Percentiles rank a stretch among this genome's conserved stretches.
Evolutionary conservation across 306 rosid genomes (phyloP).

Genomic region (Abrus precatorius): DNA sequence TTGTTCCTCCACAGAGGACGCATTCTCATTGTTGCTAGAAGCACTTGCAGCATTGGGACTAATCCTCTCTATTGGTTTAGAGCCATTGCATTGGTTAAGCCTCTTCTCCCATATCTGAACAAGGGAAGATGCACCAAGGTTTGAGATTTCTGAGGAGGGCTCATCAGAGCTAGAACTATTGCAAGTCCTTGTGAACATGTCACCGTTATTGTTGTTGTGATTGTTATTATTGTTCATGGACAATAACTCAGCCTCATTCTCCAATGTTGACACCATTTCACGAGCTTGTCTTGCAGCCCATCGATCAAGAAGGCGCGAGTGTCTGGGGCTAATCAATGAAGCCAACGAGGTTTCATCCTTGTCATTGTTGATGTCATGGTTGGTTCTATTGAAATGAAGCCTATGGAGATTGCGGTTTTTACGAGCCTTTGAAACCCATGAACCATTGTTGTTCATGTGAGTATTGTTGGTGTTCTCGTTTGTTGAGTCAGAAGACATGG

Average conservation of each 20-base stretch:
- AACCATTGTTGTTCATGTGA: slow-evolving; percentile 10
- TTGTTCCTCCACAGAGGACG: slow-evolving; percentile 43
- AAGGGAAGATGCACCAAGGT: slow-evolving; percentile 79
- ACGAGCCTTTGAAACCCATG: slow-evolving; percentile 42
- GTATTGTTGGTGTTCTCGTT: not conserved
- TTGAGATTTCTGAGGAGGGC: slow-evolving; percentile 39
- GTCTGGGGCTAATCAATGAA: slow-evolving; percentile 37
- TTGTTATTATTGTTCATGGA: not conserved
- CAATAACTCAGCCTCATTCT: slow-evolving; percentile 52
- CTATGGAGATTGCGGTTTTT: slow-evolving; percentile 9
- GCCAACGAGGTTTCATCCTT: not conserved
- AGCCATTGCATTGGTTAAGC: slow-evolving; percentile 54
- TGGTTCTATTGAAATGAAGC: slow-evolving; percentile 19
- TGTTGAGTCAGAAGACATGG: slow-evolving; percentile 51
- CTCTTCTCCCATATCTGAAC: slow-evolving; percentile 97
- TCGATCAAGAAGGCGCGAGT: slow-evolving; percentile 48
- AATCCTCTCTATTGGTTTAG: not conserved
- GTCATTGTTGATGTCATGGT: not conserved
- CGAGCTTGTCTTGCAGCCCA: slow-evolving; percentile 52
- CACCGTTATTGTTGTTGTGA: not conserved
- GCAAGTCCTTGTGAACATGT: slow-evolving; percentile 23
- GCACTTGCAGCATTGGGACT: slow-evolving; percentile 1
- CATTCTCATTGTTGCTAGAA: slow-evolving; percentile 42
- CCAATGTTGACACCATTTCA: slow-evolving; percentile 54
- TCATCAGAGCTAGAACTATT: slow-evolving; percentile 45